These are phyloP conservation scores for Chloropicon primus DNA, from an alignment of 139 green algal genomes.

Conservation along the genomic window DNA sequence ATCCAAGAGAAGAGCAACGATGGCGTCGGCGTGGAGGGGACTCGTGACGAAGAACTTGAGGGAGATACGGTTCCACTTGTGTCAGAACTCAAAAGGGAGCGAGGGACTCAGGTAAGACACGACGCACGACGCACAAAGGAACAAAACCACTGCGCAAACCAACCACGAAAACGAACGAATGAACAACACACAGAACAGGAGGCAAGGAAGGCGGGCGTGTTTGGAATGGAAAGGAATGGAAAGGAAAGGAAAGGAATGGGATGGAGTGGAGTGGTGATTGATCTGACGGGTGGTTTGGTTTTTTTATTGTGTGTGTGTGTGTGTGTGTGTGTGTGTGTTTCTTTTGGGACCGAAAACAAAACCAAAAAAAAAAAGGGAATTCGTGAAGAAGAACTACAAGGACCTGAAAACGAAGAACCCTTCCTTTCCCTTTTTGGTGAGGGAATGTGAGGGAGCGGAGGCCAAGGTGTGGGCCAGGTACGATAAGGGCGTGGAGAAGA, in stretches of 20 bases:
- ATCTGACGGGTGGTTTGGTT: no score
- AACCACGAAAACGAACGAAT: not conserved
- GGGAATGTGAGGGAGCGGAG: constrained; percentile 10
- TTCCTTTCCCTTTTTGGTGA: constrained; percentile 10
- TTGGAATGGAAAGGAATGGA: no score
- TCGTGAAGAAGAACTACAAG: constrained; percentile 12
- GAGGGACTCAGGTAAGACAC: constrained; percentile 3
- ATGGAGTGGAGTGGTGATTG: no score
- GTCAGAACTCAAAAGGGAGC: constrained; percentile 10
- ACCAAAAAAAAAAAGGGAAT: no score
- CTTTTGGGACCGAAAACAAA: no score
- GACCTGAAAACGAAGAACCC: constrained; percentile 9
- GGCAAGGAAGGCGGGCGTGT: no score
- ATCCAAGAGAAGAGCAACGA: not conserved
- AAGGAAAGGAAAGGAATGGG: no score
- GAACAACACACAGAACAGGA: no score
- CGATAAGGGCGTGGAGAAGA: not conserved
- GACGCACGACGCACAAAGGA: not conserved
- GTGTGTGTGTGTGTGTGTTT: not conserved
- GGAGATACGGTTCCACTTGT: constrained; percentile 15
- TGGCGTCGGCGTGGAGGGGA: not conserved
- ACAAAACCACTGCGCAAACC: not conserved
- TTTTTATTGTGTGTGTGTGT: not conserved
- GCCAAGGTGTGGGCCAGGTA: constrained; percentile 6
- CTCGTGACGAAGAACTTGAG: constrained; percentile 3